Conservation (phyloP, 768 basidiomycete species). For the Rickenella mellea region DNA sequence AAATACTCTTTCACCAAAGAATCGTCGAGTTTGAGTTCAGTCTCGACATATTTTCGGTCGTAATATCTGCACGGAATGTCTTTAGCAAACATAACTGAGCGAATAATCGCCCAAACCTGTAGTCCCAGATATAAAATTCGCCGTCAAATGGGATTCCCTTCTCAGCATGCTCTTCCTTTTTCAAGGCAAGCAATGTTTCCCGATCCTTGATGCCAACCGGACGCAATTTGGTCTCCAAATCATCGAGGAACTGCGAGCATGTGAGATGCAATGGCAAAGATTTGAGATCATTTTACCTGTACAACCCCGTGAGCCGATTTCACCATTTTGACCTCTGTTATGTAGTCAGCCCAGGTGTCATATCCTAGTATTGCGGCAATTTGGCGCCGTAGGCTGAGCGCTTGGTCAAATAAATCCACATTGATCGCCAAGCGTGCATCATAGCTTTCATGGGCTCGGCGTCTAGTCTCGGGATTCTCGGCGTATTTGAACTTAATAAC, state of each 20-base stretch:
- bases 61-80: slow-evolving; percentile 7
- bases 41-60: slow-evolving; percentile 41
- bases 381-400: slow-evolving; percentile 59
- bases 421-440: slow-evolving; percentile 66
- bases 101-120: slow-evolving; percentile 37
- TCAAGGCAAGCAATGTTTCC: slow-evolving; percentile 57
- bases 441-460: slow-evolving; percentile 52
- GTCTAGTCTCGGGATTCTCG: slow-evolving; percentile 57
- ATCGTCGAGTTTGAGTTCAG: slow-evolving; percentile 62
- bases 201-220: slow-evolving; percentile 66
- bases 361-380: slow-evolving; percentile 65
- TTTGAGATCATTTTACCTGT: slow-evolving; percentile 32
- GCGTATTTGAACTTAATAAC: slow-evolving; percentile 70
- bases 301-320: slow-evolving; percentile 56
- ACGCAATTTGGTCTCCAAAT: slow-evolving; percentile 63
- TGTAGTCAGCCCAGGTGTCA: slow-evolving; percentile 74
- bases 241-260: slow-evolving; percentile 55
- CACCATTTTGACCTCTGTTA: slow-evolving; percentile 82
- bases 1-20: slow-evolving; percentile 82
- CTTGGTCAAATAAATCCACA: slow-evolving; percentile 57
- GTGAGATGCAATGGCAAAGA: background rate
- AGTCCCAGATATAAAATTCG: slow-evolving; percentile 80
- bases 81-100: background rate
- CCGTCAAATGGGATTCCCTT: slow-evolving; percentile 56
- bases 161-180: slow-evolving; percentile 62